Conservation (phyloP, 2,329 filamentous ascomycete genomes). For the Ceratocystis cubensis region DNA sequence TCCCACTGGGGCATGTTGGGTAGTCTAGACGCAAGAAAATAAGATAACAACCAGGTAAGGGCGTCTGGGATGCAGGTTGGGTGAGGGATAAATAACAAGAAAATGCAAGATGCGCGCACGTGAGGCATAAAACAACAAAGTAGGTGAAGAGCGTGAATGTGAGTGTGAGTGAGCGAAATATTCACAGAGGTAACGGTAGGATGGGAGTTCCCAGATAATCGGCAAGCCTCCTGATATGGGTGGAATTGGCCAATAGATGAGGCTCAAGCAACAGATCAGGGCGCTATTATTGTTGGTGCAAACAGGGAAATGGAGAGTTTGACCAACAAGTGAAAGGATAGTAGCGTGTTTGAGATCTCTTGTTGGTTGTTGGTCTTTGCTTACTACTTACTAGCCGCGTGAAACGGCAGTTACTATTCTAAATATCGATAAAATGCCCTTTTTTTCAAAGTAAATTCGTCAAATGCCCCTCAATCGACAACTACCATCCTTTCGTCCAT, state of each 20-base stretch:
- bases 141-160: neutral
- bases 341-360: neutral
- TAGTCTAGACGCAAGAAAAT: neutral
- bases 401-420: no score
- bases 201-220: no score
- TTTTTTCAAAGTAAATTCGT: neutral
- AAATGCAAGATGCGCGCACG: neutral
- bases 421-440: no score
- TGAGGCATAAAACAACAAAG: neutral
- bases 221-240: neutral
- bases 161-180: slow-evolving; percentile 2
- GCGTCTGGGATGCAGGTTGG: neutral
- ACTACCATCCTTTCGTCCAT: slow-evolving; percentile 1
- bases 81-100: slow-evolving; percentile 3
- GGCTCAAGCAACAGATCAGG: neutral
- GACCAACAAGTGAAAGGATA: neutral
- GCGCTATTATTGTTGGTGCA: neutral
- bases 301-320: neutral
- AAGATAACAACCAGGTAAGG: neutral
- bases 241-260: neutral
- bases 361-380: neutral
- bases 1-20: neutral
- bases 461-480: neutral
- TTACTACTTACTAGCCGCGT: neutral
- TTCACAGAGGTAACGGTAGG: neutral